Conservation (phyloP, 2,329 filamentous ascomycete species). For the Fusarium anguioides region DNA sequence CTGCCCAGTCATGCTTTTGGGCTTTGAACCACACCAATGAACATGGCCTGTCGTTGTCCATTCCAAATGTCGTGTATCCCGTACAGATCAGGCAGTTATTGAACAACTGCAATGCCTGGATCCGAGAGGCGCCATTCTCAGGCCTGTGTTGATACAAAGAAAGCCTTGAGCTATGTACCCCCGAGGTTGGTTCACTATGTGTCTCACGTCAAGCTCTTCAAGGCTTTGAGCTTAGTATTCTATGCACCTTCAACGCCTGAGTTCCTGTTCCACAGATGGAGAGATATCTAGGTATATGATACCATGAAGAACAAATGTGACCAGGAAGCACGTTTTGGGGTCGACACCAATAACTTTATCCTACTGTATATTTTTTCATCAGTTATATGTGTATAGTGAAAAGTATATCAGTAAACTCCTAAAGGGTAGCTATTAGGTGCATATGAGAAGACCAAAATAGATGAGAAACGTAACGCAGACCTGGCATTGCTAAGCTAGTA, state of each 20-base stretch:
- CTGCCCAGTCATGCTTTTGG: background rate
- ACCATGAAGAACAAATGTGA: background rate
- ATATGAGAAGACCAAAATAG: no score
- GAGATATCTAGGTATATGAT: background rate
- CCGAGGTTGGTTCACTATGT: background rate
- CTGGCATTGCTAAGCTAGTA: no score
- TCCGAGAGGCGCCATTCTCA: background rate
- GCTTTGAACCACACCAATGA: slow-evolving; percentile 14
- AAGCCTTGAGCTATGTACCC: background rate
- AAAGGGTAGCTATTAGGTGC: no score
- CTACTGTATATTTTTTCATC: no score
- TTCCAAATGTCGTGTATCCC: background rate
- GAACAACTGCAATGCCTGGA: background rate
- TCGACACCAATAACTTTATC: no score
- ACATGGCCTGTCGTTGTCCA: background rate
- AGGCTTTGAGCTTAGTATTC: background rate
- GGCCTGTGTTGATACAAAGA: background rate
- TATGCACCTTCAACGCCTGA: background rate
- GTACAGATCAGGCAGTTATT: background rate
- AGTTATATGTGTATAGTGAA: no score
- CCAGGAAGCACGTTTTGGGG: background rate
- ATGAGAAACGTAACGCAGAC: no score
- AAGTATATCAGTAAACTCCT: no score
- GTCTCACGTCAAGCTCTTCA: background rate
- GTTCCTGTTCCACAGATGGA: background rate